Evolutionary conservation across 2,329 filamentous ascomycete genomes (phyloP).

Genomic region (Colletotrichum sp.): DNA sequence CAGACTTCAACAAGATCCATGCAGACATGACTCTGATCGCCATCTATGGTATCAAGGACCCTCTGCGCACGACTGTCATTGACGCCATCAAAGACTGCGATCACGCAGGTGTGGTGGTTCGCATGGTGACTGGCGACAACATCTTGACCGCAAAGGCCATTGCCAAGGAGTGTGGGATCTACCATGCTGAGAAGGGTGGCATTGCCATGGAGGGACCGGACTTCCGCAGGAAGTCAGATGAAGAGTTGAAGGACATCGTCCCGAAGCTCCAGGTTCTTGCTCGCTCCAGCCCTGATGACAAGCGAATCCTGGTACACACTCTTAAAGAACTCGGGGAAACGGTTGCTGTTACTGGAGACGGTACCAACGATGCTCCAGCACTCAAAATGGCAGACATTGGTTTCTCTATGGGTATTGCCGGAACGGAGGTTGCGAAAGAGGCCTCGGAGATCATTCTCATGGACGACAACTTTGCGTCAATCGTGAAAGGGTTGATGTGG

Average conservation of each 20-base stretch:
- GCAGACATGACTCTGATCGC: conserved; percentile 43
- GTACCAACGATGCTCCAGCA: conserved; percentile 70
- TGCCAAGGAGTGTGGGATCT: conserved; percentile 46
- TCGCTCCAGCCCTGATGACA: conserved; percentile 73
- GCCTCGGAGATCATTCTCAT: conserved; percentile 66
- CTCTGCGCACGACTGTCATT: conserved; percentile 65
- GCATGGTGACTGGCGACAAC: conserved; percentile 63
- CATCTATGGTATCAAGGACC: conserved; percentile 70
- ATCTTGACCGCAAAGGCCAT: conserved; percentile 49
- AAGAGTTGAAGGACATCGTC: conserved; percentile 55
- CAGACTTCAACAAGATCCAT: conserved; percentile 55
- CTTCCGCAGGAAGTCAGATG: conserved; percentile 61
- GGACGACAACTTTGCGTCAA: conserved; percentile 68
- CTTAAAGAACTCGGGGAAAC: conserved; percentile 70
- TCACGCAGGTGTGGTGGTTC: conserved; percentile 68
- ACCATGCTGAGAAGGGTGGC: conserved; percentile 47
- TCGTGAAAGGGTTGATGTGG: conserved; percentile 67
- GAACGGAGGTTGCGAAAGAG: conserved; percentile 69
- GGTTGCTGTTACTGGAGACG: conserved; percentile 70
- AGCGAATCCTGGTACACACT: conserved; percentile 67
- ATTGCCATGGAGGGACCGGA: conserved; percentile 56
- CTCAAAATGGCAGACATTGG: conserved; percentile 71
- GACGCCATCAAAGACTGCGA: conserved; percentile 68
- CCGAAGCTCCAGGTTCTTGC: conserved; percentile 71
- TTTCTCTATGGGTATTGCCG: conserved; percentile 71